Percentiles rank a stretch among this genome's conserved stretches.
Conservation (phyloP, 140 eudicot genomes). For the Stevia rebaudiana region DNA sequence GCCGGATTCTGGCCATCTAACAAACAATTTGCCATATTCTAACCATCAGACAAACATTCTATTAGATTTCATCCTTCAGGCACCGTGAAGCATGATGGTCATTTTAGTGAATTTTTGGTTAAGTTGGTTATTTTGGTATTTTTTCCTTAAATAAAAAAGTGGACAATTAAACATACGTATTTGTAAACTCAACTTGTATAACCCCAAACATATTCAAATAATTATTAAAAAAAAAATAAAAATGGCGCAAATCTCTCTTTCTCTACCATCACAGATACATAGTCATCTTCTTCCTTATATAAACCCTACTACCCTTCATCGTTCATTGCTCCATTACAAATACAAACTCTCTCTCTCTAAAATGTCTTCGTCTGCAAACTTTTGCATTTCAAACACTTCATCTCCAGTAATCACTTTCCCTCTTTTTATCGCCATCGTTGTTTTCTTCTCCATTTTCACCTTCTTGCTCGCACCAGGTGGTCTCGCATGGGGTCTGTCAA, state of each 20-base stretch:
- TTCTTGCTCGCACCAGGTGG: constrained; percentile 71
- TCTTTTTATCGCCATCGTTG: constrained; percentile 18
- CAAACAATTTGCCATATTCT: too few species aligned
- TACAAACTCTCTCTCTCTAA: background rate
- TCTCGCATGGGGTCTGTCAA: constrained; percentile 74
- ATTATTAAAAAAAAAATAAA: background rate
- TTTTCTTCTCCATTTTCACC: constrained; percentile 37
- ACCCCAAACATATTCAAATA: background rate
- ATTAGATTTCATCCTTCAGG: too few species aligned
- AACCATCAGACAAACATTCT: too few species aligned
- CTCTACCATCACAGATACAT: background rate
- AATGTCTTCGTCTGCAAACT: constrained; percentile 38
- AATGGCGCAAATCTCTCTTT: background rate
- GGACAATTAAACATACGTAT: too few species aligned
- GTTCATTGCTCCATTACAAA: constrained; percentile 13
- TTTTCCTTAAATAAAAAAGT: too few species aligned
- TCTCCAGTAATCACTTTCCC: constrained; percentile 10
- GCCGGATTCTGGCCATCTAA: too few species aligned
- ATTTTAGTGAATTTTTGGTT: too few species aligned
- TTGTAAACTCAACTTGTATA: background rate
- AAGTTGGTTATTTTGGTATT: too few species aligned
- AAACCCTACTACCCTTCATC: constrained; percentile 21
- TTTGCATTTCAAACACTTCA: constrained; percentile 7
- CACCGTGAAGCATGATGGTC: too few species aligned
- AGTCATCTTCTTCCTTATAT: constrained; percentile 15